A percentile compares a stretch with the other conserved stretches of the same genome.
phyloP scores from a whole-genome alignment of 495 filamentous ascomycete species.

The Tuber magnatum region DNA sequence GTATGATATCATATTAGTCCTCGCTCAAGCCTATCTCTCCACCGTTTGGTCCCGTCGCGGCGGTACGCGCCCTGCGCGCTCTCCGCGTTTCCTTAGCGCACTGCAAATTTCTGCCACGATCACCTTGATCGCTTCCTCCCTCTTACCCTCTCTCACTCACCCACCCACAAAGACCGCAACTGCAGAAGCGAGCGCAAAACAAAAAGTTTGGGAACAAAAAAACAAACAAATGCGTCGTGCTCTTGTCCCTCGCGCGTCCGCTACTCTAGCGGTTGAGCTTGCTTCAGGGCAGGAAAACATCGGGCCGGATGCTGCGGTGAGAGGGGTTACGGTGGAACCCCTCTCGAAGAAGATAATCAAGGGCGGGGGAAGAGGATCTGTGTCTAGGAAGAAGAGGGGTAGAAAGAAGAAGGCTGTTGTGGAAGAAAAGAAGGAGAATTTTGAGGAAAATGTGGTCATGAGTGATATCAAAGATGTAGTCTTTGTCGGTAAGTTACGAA shows the following conservation, averaged over 20 bases:
- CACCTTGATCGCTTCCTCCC: not conserved
- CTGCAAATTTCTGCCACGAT: not conserved
- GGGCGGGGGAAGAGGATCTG: not conserved
- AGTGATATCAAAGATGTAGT: not conserved
- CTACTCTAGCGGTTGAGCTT: not conserved
- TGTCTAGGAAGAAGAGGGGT: not conserved
- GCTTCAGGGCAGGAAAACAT: not conserved
- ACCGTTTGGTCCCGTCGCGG: not conserved
- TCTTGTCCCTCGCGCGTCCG: not conserved
- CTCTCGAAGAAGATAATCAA: not conserved
- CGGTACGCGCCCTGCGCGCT: not conserved
- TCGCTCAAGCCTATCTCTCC: not conserved
- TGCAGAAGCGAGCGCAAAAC: too few relatives aligned
- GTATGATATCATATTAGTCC: too few relatives aligned
- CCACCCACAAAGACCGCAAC: not conserved
- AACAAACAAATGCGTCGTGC: not conserved
- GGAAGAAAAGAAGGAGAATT: not conserved
- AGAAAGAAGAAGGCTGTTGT: not conserved
- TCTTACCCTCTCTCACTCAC: not conserved
- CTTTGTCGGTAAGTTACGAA: not conserved
- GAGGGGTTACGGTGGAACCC: not conserved
- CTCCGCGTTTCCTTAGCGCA: not conserved
- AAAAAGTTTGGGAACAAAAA: not conserved
- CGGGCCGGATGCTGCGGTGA: not conserved
- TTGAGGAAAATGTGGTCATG: not conserved